phyloP scores from a whole-genome alignment of 2,329 filamentous ascomycete species.

The Paraphaeosphaeria minitans region DNA sequence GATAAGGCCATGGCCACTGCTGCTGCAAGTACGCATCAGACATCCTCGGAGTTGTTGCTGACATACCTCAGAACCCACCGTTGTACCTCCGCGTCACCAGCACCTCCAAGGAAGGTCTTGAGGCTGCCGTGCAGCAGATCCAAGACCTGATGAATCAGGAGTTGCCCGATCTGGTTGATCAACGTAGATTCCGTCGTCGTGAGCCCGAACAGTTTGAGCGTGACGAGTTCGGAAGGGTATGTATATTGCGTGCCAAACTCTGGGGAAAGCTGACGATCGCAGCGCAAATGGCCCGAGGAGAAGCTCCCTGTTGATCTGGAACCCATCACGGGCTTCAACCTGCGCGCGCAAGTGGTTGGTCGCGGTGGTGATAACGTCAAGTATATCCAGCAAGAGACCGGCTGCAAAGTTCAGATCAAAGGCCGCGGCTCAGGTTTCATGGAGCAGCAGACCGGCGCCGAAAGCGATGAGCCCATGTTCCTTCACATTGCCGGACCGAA shows the following conservation, averaged over 20 bases:
- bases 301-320: constrained; percentile 91
- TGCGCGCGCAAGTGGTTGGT: constrained; percentile 94
- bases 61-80: constrained; percentile 73
- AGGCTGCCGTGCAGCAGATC: constrained; percentile 84
- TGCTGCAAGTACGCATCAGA: constrained; percentile 65
- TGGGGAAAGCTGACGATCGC: constrained; percentile 29
- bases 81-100: constrained; percentile 95
- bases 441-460: constrained; percentile 82
- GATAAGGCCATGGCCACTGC: constrained; percentile 97
- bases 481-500: constrained; percentile 94
- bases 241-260: constrained; percentile 24
- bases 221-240: constrained; percentile 87
- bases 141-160: constrained; percentile 97
- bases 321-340: constrained; percentile 90
- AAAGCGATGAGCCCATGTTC: constrained; percentile 97
- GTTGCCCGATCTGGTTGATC: constrained; percentile 91
- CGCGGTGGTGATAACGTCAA: constrained; percentile 95
- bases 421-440: constrained; percentile 93
- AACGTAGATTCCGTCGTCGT: constrained; percentile 84
- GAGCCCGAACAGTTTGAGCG: constrained; percentile 82
- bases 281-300: constrained; percentile 99
- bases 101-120: constrained; percentile 87
- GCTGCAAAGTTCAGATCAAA: constrained; percentile 97
- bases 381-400: constrained; percentile 94
- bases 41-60: background rate